Conservation (phyloP, 2,329 filamentous ascomycete genomes). For the Graphilbum ipis-grandicollis region DNA sequence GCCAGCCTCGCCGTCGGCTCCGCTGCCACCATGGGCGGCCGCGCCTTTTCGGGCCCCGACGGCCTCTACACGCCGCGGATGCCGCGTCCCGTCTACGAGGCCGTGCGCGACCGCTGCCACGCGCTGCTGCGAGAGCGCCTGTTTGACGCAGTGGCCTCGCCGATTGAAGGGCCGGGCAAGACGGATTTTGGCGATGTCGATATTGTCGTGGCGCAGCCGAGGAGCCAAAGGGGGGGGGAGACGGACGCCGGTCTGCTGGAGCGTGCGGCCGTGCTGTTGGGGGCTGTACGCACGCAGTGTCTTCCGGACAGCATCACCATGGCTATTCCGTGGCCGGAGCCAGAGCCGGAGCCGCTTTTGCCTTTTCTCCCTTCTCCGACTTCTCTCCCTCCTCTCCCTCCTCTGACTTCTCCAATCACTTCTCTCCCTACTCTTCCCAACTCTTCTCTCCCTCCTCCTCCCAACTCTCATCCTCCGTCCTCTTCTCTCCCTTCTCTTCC, state of each 20-base stretch:
- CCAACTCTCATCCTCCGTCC: background rate
- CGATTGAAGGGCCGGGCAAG: conserved; percentile 55
- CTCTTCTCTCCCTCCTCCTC: background rate
- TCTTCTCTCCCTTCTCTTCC: too few relatives aligned
- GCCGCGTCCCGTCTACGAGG: conserved; percentile 35
- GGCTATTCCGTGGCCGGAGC: conserved; percentile 40
- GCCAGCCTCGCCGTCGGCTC: background rate
- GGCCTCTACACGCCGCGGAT: conserved; percentile 49
- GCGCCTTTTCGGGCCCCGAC: conserved; percentile 31
- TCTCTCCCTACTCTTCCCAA: too few relatives aligned
- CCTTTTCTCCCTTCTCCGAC: too few relatives aligned
- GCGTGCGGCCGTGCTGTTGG: conserved; percentile 15
- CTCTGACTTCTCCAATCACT: too few relatives aligned
- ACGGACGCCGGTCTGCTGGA: background rate
- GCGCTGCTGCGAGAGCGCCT: conserved; percentile 28
- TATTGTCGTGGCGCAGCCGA: conserved; percentile 33
- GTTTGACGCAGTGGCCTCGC: conserved; percentile 37
- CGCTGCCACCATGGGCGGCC: conserved; percentile 43
- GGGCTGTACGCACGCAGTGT: conserved; percentile 22
- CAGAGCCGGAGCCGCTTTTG: too few relatives aligned
- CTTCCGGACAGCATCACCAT: conserved; percentile 19
- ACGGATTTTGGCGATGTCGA: conserved; percentile 56
- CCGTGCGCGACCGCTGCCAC: conserved; percentile 28
- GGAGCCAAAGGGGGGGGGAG: background rate
- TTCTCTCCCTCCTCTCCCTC: too few relatives aligned